Conservation (phyloP, 1,284 basidiomycete species). For the Leucocoprinus gongylophorus region DNA sequence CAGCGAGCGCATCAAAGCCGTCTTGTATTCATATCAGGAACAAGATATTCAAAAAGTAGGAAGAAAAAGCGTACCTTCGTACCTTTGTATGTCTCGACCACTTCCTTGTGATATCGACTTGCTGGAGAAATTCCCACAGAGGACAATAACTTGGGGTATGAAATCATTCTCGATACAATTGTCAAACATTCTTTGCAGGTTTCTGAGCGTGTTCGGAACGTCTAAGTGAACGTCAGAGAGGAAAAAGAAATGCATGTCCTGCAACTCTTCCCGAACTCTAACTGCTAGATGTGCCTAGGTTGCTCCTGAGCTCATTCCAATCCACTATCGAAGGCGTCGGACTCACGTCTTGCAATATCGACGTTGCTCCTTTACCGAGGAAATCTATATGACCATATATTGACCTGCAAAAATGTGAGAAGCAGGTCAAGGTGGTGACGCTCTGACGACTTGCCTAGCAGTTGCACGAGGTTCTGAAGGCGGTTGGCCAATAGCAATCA, state of each 20-base stretch:
- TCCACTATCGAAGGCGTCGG: not conserved
- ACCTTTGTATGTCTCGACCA: slow-evolving; percentile 71
- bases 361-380: slow-evolving; percentile 86
- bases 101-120: slow-evolving; percentile 74
- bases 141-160: slow-evolving; percentile 80
- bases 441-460: slow-evolving; percentile 51
- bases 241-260: slow-evolving; percentile 86
- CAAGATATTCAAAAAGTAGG: not conserved
- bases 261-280: slow-evolving; percentile 58
- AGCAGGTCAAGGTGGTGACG: not conserved
- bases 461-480: slow-evolving; percentile 85
- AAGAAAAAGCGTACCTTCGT: slow-evolving; percentile 63
- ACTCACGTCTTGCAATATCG: slow-evolving; percentile 86
- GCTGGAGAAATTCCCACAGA: slow-evolving; percentile 95
- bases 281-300: slow-evolving; percentile 50
- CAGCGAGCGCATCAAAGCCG: slow-evolving; percentile 80
- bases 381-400: slow-evolving; percentile 96
- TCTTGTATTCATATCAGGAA: slow-evolving; percentile 41
- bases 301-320: not conserved
- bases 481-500: slow-evolving; percentile 94
- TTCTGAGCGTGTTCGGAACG: slow-evolving; percentile 73
- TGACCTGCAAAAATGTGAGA: slow-evolving; percentile 43
- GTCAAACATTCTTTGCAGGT: slow-evolving; percentile 81
- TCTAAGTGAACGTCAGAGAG: slow-evolving; percentile 96
- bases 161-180: slow-evolving; percentile 87